Evolutionary conservation across 2,329 filamentous ascomycete genomes (phyloP), one percentile per base, ranked within the genome.

Genomic region (Whalleya microplaca): DNA sequence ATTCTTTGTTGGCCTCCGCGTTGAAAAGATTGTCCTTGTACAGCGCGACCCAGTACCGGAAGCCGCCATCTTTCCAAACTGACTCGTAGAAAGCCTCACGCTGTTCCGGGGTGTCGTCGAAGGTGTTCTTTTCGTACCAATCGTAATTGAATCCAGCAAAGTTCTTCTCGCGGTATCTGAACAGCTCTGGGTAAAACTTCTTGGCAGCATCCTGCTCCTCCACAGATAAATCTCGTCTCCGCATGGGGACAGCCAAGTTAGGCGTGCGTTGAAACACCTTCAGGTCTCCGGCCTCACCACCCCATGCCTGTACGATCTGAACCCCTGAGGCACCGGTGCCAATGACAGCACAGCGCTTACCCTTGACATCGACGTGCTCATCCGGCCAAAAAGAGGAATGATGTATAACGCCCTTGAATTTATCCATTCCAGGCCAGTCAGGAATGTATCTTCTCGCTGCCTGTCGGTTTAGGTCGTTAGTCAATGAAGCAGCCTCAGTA

Each of bases 261-360:
- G 87, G 87, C 1, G 85, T 89, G 10, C 87, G 80, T 64, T 89
- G 85, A 69, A 89, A 88, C 37, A 90, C 83, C 2, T 73, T 79
- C 21, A 90, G 61, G 1, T 80, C 71, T 5, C 75, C 78, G 0
- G 80, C 84, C 12, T 76, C 67, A 2, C 80, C 80, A 1, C 79
- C 82, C 70, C 81, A 82, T 51, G 84, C 84, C 61, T 90, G 86
- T 0, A 81, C 78, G 43, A 87, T 81, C 63, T 89, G 86, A 1
- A 89, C 80, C 1, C 86, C 86, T 0, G 84, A 84, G 0, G 85
- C 83, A 1, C 86, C 86, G 0, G 85, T 88, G 12, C 87, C 86
- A 32, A 89, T 82, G 53, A 89, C 79, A 16, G 80, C 86, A 48
- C 84, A 80, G 18, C 80, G 78, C 69, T 89, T 89, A 45, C 78